Evolutionary conservation across 1,139 yeast species (phyloP), one percentile per base, ranked within the genome.

Genomic region (Candida pseudoviswanathii): DNA sequence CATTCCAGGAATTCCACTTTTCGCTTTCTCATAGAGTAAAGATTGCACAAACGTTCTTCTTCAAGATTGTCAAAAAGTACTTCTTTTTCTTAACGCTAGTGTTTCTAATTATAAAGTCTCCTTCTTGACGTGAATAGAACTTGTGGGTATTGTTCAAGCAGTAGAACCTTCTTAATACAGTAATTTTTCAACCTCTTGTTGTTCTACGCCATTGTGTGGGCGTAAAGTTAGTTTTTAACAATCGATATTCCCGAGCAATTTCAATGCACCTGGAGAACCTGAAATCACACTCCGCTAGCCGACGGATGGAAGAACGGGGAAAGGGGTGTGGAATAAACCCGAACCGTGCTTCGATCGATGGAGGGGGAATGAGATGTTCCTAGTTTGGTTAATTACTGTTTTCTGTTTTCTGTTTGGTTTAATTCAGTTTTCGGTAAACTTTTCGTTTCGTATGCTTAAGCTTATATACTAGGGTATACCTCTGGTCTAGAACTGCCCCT

Each of bases 51-150:
- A 24, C 27, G 40, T 22, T 36, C 40, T 22, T 10, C 11, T 16
- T 16, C 16, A 7, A 9, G 10, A 32, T 32, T 32, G 34, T 29
- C 16, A 16, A 16, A 16, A 16, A 16, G 16, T 16, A 16, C 16
- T 16, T 16, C 2, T 16, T 29, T 29, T 29, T 29, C 9, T 32
- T 22, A 3, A 16, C 10, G 25, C 7, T n/a, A 22, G 10, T 36
- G 40, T 36, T 36, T 36, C 40, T 36, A 36, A 36, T 36, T 22
- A 36, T 36, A 36, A 36, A 16, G n/a, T 36, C 40, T 16, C 8
- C 29, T 9, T 22, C 27, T 16, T 16, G 16, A 16, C 16, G 16
- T 16, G 16, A 16, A 16, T 16, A 16, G 16, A 36, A 36, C 8
- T 11, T 11, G 25, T 4, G 25, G 22, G 2, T 22, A 8, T 36